phyloP scores from a whole-genome alignment of 257 asterid species.

The Henckelia pumila region DNA sequence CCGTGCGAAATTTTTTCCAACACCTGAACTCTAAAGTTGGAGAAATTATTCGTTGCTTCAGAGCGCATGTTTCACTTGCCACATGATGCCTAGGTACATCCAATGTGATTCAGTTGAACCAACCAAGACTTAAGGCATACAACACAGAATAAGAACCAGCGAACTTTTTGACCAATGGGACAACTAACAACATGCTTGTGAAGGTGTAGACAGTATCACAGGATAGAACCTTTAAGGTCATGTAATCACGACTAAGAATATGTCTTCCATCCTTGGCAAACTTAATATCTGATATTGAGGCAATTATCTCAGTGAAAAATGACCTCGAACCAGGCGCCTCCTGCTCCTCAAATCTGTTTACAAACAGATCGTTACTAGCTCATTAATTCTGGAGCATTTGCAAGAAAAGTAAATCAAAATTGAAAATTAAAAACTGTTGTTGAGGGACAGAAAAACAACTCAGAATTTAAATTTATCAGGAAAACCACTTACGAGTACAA shows the following conservation, averaged over 20 bases:
- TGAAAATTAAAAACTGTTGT: constrained; percentile 21
- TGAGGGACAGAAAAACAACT: constrained; percentile 5
- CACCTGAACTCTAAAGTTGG: not conserved
- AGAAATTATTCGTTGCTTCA: not conserved
- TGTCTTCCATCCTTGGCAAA: constrained; percentile 81
- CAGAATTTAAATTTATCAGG: constrained; percentile 14
- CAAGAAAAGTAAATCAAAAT: not conserved
- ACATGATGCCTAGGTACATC: constrained; percentile 13
- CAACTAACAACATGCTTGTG: not conserved
- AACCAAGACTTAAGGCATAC: constrained; percentile 5
- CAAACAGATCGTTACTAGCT: constrained; percentile 23
- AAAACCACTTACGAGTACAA: constrained; percentile 9
- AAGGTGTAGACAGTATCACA: constrained; percentile 14
- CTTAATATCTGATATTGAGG: constrained; percentile 83
- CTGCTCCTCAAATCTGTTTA: constrained; percentile 78
- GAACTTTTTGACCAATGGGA: not conserved
- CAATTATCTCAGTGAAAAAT: constrained; percentile 85
- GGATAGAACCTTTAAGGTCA: constrained; percentile 75
- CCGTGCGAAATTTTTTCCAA: too few species aligned
- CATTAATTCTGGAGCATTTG: constrained; percentile 16
- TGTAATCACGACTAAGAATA: constrained; percentile 80
- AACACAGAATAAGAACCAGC: constrained; percentile 9
- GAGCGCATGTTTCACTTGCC: constrained; percentile 10
- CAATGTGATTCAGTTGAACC: not conserved
- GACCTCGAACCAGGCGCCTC: constrained; percentile 90